Percentiles rank a stretch among this genome's conserved stretches.
These are phyloP conservation scores for Pythium grandisporangium DNA, from an alignment of 352 stramenopile genomes.

Conservation along the genomic window DNA sequence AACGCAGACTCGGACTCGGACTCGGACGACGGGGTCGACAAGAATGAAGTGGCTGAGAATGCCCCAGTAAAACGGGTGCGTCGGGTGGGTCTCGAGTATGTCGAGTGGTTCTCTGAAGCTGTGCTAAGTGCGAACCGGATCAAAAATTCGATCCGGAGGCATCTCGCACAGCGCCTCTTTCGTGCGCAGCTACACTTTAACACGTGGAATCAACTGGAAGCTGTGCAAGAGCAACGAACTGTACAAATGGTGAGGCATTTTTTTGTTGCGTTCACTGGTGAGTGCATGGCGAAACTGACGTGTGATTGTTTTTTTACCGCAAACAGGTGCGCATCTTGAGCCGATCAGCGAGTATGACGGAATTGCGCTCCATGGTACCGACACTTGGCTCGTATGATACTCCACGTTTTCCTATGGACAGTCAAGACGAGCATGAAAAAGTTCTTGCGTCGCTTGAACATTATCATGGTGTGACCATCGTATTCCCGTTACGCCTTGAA, in stretches of 20 bases:
- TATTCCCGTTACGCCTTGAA: conserved; percentile 63
- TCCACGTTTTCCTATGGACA: conserved; percentile 32
- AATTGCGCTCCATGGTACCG: conserved; percentile 72
- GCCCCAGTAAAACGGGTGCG: too few species aligned
- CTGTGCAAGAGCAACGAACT: conserved; percentile 73
- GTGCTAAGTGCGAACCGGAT: conserved; percentile 76
- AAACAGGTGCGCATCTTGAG: conserved; percentile 72
- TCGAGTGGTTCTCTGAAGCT: conserved; percentile 73
- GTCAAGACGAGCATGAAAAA: conserved; percentile 43
- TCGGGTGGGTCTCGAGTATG: conserved; percentile 48
- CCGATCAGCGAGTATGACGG: conserved; percentile 74
- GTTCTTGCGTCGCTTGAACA: conserved; percentile 51
- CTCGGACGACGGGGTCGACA: not conserved
- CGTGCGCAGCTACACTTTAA: conserved; percentile 80
- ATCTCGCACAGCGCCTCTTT: conserved; percentile 69
- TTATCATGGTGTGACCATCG: conserved; percentile 66
- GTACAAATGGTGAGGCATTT: conserved; percentile 44
- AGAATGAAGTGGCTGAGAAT: too few species aligned
- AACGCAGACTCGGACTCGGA: too few species aligned
- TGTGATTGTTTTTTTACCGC: not conserved
- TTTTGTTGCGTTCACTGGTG: too few species aligned
- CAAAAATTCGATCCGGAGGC: conserved; percentile 60
- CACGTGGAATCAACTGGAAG: conserved; percentile 78
- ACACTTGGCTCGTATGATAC: conserved; percentile 63
- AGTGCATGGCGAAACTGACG: too few species aligned